Evolutionary conservation across 768 basidiomycete species (phyloP).

Genomic region (Tricholoma flavovirens): DNA sequence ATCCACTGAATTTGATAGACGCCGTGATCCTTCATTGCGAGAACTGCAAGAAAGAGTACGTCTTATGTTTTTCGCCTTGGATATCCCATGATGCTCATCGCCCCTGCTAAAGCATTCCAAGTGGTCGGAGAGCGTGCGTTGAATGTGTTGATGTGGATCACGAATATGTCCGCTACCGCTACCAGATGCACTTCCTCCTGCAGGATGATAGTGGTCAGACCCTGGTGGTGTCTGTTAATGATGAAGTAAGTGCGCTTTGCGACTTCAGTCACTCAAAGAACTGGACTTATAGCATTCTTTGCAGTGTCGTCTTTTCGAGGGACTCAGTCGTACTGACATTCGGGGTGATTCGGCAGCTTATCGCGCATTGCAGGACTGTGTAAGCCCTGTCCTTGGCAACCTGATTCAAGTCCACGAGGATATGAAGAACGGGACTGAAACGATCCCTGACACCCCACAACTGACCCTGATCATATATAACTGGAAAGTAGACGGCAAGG

Average conservation of each 20-base stretch:
- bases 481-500: slow-evolving; percentile 22
- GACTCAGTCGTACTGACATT: slow-evolving; percentile 39
- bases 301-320: slow-evolving; percentile 41
- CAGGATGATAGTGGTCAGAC: slow-evolving; percentile 42
- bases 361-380: slow-evolving; percentile 30
- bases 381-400: slow-evolving; percentile 44
- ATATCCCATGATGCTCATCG: neutral
- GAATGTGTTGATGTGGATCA: slow-evolving; percentile 49
- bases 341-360: slow-evolving; percentile 33
- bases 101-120: slow-evolving; percentile 34
- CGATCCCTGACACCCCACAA: slow-evolving; percentile 7
- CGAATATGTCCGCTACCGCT: slow-evolving; percentile 43
- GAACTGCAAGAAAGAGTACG: slow-evolving; percentile 48
- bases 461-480: slow-evolving; percentile 17
- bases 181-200: slow-evolving; percentile 43
- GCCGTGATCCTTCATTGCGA: slow-evolving; percentile 46
- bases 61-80: neutral
- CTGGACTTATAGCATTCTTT: neutral
- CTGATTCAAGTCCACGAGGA: slow-evolving; percentile 35
- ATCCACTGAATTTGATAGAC: slow-evolving; percentile 44
- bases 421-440: neutral
- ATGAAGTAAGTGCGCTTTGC: slow-evolving; percentile 30
- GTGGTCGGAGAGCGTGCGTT: slow-evolving; percentile 38
- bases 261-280: neutral
- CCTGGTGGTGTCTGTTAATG: slow-evolving; percentile 43